Evolutionary conservation across 2,329 filamentous ascomycete genomes (phyloP).

Genomic region (Diplocarpon rosae): DNA sequence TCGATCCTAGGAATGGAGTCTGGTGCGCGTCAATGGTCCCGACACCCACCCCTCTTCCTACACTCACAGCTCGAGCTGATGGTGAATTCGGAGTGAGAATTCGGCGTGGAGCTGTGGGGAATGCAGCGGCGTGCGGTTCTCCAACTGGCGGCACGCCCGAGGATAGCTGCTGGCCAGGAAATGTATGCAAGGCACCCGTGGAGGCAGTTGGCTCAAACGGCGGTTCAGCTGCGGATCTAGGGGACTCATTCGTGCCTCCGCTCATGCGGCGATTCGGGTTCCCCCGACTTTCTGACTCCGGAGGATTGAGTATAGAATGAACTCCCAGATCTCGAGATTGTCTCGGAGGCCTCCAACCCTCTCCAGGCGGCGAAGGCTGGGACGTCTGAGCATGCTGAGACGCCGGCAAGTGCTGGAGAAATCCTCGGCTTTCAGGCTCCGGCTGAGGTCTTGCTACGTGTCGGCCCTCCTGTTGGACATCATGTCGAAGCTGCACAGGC

Average conservation of each 20-base stretch:
- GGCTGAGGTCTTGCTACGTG: slow-evolving; percentile 18
- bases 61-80: slow-evolving; percentile 39
- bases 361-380: slow-evolving; percentile 11
- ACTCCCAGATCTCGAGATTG: slow-evolving; percentile 27
- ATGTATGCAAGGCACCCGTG: slow-evolving; percentile 12
- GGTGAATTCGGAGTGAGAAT: slow-evolving; percentile 30
- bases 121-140: slow-evolving; percentile 21
- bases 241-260: slow-evolving; percentile 17
- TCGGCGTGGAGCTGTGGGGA: slow-evolving; percentile 17
- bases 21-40: slow-evolving; percentile 38
- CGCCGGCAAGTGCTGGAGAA: slow-evolving; percentile 15
- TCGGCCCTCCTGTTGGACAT: slow-evolving; percentile 18
- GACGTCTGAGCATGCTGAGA: slow-evolving; percentile 16
- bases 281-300: slow-evolving; percentile 20
- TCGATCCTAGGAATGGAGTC: slow-evolving; percentile 35
- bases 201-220: slow-evolving; percentile 21
- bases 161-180: slow-evolving; percentile 14
- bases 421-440: slow-evolving; percentile 18
- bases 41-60: slow-evolving; percentile 34
- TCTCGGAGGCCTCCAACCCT: slow-evolving; percentile 19
- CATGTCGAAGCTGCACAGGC: slow-evolving; percentile 27
- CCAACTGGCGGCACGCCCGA: slow-evolving; percentile 14
- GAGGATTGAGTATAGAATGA: slow-evolving; percentile 29
- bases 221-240: slow-evolving; percentile 13
- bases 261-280: slow-evolving; percentile 15